Base-by-base conservation (phyloP, 805 yeast genomes). In the Candida fluviatilis region DNA sequence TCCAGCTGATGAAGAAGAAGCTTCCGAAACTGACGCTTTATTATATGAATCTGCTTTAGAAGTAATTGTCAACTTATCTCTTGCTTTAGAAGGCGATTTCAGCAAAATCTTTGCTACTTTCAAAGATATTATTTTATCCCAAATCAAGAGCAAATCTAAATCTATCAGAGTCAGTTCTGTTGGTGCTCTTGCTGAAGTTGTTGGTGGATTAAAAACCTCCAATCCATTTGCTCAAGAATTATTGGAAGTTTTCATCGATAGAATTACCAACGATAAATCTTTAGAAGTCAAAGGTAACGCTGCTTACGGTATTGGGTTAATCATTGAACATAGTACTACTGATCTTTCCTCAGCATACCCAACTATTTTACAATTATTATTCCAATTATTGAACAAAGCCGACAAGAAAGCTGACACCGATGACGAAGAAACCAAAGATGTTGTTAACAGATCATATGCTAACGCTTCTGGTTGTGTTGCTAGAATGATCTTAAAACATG, bases 381-480 rank as follows among this genome's bases (percentile, higher is more conserved):
- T 77, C 62, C 84, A 83, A 60, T 89, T 88, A 43, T 87, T 85
- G 60, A 80, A 76, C 61, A 84, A 84, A 65, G 66, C 71, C 33
- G 71, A 69, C 48, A 72, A 68, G 55, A 71, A 73, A 51, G 82
- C 78, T 40, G 75, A 65, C 39, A 54, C 53, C 36, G 55, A 58
- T 36, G 84, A 78, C 45, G 95, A 83, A 48, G 91, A 84, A 60
- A 73, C 86, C 24, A 76, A 75, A 54, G 95, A 88, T 48, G 83
- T 79, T 43, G 76, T 86, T 51, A 82, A 82, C 65, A 76, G 95
- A 68, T 80, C 95, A 4, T 79, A 78, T 50, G 96, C 98, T 43
- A 93, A 93, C 62, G 96, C 96, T 4, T 84, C 93, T 62, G 99
- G 99, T 31, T 93, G 98, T 75, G 95, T 90, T 41, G 90, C 96